Evolutionary conservation across 805 yeast species (phyloP).

Genomic region (Yamadazyma insecticola): DNA sequence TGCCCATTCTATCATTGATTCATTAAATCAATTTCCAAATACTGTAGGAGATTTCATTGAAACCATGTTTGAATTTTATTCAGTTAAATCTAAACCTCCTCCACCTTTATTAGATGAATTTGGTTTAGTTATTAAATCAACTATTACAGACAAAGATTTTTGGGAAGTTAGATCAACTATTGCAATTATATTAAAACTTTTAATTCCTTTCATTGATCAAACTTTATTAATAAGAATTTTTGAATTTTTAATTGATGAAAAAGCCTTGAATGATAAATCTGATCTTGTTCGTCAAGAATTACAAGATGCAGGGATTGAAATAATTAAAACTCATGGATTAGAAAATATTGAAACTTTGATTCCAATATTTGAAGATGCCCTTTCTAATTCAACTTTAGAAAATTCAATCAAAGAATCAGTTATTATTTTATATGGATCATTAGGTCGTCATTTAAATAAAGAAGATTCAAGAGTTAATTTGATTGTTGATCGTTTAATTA

Average conservation of each 20-base stretch:
- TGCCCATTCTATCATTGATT: conserved; percentile 65
- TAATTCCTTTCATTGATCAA: conserved; percentile 45
- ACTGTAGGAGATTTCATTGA: conserved; percentile 26
- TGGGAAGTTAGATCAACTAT: conserved; percentile 87
- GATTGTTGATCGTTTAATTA: conserved; percentile 65
- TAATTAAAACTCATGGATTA: conserved; percentile 65
- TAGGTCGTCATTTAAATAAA: conserved; percentile 75
- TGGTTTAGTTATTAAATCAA: conserved; percentile 67
- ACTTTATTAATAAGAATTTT: conserved; percentile 50
- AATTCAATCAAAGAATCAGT: conserved; percentile 72
- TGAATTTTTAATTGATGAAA: conserved; percentile 54
- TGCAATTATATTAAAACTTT: conserved; percentile 59
- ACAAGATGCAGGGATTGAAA: conserved; percentile 82
- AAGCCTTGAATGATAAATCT: conserved; percentile 73
- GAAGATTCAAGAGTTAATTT: conserved; percentile 61
- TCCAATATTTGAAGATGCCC: conserved; percentile 72
- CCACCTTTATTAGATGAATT: conserved; percentile 73
- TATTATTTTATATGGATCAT: conserved; percentile 83
- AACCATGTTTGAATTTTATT: conserved; percentile 50
- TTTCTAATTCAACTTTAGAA: conserved; percentile 49
- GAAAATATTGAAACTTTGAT: conserved; percentile 66
- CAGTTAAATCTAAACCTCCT: conserved; percentile 62
- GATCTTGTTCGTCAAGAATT: conserved; percentile 71
- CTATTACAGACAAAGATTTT: conserved; percentile 59
- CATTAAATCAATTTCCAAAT: conserved; percentile 35